A percentile compares a stretch with the other conserved stretches of the same genome.
Conservation (phyloP, 192 early-diverging fungal species). For the Linnemannia schmuckeri region DNA sequence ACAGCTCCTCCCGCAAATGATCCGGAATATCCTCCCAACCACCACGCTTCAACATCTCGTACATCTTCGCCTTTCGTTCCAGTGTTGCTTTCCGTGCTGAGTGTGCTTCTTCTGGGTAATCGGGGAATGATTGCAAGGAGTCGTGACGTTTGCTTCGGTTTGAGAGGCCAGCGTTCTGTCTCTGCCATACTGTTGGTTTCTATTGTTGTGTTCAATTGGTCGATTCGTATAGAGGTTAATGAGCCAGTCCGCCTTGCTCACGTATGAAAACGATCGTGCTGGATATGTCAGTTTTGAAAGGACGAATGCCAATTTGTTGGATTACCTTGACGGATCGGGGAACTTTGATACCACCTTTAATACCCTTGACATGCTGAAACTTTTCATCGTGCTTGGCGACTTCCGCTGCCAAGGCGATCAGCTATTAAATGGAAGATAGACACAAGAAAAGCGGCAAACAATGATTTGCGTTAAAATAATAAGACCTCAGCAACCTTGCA, state of each 20-base stretch:
- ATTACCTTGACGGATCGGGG: constrained; percentile 41
- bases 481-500: neutral
- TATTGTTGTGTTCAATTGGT: constrained; percentile 6
- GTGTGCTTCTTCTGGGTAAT: constrained; percentile 43
- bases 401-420: constrained; percentile 38
- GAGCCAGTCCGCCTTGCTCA: too few relatives aligned
- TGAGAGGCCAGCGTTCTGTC: constrained; percentile 65
- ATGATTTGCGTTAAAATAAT: neutral
- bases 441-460: neutral
- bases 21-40: constrained; percentile 55
- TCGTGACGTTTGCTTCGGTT: constrained; percentile 56
- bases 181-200: constrained; percentile 64
- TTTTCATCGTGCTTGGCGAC: constrained; percentile 49
- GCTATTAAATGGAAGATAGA: constrained; percentile 2
- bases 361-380: constrained; percentile 24
- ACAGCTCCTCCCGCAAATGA: constrained; percentile 56
- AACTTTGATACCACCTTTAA: constrained; percentile 11
- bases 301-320: too few relatives aligned
- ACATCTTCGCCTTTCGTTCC: constrained; percentile 73
- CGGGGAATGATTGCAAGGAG: neutral
- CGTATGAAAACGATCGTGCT: too few relatives aligned
- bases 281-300: too few relatives aligned
- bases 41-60: constrained; percentile 61
- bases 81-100: constrained; percentile 61
- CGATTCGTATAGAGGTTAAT: too few relatives aligned